Evolutionary conservation across 805 yeast genomes (phyloP).

Genomic region (Grigorovia transvaalensis): DNA sequence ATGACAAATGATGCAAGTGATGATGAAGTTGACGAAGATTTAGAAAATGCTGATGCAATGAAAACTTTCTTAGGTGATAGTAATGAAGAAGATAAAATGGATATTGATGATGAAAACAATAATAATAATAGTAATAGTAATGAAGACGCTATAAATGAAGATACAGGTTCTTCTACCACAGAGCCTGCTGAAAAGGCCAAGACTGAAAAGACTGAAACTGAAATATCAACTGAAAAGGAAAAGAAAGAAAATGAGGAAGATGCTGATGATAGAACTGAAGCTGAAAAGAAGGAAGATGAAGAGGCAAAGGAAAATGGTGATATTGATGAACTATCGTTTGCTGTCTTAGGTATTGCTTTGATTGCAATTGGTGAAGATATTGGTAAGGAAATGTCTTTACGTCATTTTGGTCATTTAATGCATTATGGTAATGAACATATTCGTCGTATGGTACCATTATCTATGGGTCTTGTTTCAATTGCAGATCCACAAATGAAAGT

Average conservation of each 20-base stretch:
- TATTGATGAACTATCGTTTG: constrained; percentile 50
- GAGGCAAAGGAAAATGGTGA: constrained; percentile 25
- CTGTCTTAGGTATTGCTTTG: constrained; percentile 88
- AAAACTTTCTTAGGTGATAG: constrained; percentile 10
- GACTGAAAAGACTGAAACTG: constrained; percentile 22
- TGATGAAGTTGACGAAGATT: constrained; percentile 39
- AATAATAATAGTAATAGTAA: background rate
- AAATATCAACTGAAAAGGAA: constrained; percentile 24
- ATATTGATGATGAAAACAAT: constrained; percentile 8
- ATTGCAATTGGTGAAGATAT: constrained; percentile 97
- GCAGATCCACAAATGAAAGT: constrained; percentile 96
- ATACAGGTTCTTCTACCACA: background rate
- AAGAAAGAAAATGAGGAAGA: constrained; percentile 20
- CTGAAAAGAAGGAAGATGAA: constrained; percentile 8
- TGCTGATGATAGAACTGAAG: constrained; percentile 9
- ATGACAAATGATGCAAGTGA: constrained; percentile 47
- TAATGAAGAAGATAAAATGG: constrained; percentile 14
- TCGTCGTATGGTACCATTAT: constrained; percentile 90
- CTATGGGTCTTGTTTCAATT: constrained; percentile 92
- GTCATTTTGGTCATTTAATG: constrained; percentile 96
- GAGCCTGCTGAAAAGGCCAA: constrained; percentile 28
- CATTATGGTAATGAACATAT: constrained; percentile 91
- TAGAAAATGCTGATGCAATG: constrained; percentile 12
- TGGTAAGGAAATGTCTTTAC: constrained; percentile 93
- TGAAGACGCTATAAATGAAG: constrained; percentile 7